A percentile compares a stretch with the other conserved stretches of the same genome.
Evolutionary conservation across 441 rosid genomes (phyloP).

Genomic region (Aleurites moluccanus): DNA sequence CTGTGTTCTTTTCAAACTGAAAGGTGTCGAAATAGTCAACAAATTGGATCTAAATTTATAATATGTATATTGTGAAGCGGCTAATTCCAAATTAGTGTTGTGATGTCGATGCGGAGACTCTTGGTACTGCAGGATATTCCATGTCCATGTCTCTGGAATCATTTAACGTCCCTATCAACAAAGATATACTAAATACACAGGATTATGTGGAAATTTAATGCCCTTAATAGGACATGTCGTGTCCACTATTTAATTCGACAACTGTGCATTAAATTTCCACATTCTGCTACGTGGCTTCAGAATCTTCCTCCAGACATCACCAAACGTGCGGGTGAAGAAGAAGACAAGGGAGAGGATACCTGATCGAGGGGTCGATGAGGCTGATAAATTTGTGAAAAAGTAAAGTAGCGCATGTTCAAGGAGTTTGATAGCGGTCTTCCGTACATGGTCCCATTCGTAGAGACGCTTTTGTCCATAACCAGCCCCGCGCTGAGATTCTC

Average conservation of each 20-base stretch:
- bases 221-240: constrained; percentile 27
- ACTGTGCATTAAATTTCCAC: constrained; percentile 27
- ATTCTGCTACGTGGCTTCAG: constrained; percentile 36
- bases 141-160: too few species aligned
- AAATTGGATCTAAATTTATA: too few species aligned
- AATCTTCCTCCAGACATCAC: constrained; percentile 17
- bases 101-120: too few species aligned
- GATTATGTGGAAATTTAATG: too few species aligned
- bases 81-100: too few species aligned
- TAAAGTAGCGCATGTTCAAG: constrained; percentile 67
- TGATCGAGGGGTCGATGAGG: constrained; percentile 50
- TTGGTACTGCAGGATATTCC: too few species aligned
- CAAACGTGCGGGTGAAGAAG: constrained; percentile 60
- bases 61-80: too few species aligned
- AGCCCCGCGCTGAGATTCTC: constrained; percentile 41
- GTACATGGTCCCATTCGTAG: constrained; percentile 18
- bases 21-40: too few species aligned
- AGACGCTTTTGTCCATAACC: constrained; percentile 36
- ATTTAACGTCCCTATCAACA: too few species aligned
- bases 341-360: constrained; percentile 56
- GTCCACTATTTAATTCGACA: constrained; percentile 24
- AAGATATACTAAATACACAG: too few species aligned
- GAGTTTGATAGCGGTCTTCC: constrained; percentile 40
- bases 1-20: too few species aligned
- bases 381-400: constrained; percentile 37